Evolutionary conservation across 495 filamentous ascomycete genomes (phyloP).

Genomic region (Bryoglossum gracile): DNA sequence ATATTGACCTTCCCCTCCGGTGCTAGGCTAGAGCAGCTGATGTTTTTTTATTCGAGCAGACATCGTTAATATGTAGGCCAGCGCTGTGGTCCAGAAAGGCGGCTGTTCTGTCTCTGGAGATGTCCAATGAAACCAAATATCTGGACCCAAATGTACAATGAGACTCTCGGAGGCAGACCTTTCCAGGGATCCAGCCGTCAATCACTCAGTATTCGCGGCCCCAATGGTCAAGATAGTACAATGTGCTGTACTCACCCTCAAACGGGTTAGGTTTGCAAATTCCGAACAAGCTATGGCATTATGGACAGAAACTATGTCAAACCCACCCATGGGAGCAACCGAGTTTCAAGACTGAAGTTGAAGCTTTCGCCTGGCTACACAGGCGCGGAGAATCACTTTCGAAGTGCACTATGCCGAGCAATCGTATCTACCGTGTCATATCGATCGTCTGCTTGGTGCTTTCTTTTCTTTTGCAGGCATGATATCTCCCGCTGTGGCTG

Average conservation of each 20-base stretch:
- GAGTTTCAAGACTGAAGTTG: conserved; percentile 8
- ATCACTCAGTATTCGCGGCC: conserved; percentile 6
- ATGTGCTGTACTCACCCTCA: conserved; percentile 3
- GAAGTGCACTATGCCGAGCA: conserved; percentile 2
- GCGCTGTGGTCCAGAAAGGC: background rate
- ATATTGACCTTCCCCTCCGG: conserved; percentile 12
- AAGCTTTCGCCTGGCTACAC: conserved; percentile 22
- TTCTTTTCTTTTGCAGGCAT: no score
- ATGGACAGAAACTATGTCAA: conserved; percentile 2
- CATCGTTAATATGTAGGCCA: conserved; percentile 12
- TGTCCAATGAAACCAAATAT: conserved; percentile 14
- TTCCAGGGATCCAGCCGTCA: conserved; percentile 5
- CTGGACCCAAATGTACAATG: conserved; percentile 4
- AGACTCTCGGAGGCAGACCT: conserved; percentile 6
- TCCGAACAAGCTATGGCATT: conserved; percentile 2
- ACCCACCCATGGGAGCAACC: background rate
- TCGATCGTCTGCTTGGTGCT: no score
- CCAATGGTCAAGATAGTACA: conserved; percentile 4
- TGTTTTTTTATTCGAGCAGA: conserved; percentile 1
- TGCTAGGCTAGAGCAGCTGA: conserved; percentile 16
- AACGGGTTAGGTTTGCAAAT: conserved; percentile 18
- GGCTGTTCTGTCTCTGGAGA: background rate
- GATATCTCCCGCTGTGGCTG: no score
- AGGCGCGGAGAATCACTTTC: conserved; percentile 7
- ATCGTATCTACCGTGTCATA: background rate